phyloP scores from a whole-genome alignment of 306 rosid species.

The Trifolium dubium region DNA sequence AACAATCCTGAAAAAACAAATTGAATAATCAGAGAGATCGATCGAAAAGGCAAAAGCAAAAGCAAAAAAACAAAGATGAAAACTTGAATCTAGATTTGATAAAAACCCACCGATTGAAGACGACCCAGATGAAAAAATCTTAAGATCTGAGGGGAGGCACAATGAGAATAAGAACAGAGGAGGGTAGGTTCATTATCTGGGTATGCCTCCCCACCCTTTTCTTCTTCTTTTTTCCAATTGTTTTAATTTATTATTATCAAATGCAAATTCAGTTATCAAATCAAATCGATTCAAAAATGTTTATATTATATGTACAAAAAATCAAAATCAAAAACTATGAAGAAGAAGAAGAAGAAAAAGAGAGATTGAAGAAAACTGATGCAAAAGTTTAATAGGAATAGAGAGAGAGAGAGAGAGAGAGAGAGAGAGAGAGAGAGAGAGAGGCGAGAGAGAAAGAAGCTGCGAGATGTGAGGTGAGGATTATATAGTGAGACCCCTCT shows the following conservation, averaged over 20 bases:
- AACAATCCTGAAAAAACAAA: slow-evolving; percentile 58
- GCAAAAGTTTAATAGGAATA: too few relatives aligned
- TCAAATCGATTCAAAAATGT: slow-evolving; percentile 55
- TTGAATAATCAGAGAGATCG: slow-evolving; percentile 60
- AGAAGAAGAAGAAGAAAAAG: slow-evolving; percentile 13
- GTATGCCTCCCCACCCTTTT: slow-evolving; percentile 70
- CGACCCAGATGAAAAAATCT: slow-evolving; percentile 76
- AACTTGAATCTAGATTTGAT: slow-evolving; percentile 63
- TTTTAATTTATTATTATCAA: slow-evolving; percentile 62
- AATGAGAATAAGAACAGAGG: slow-evolving; percentile 68
- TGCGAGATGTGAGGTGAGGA: slow-evolving; percentile 57
- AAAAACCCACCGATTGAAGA: slow-evolving; percentile 72
- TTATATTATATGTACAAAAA: slow-evolving; percentile 22
- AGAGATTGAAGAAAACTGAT: too few relatives aligned
- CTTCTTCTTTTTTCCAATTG: slow-evolving; percentile 62
- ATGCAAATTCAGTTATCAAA: slow-evolving; percentile 76
- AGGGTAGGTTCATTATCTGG: slow-evolving; percentile 73
- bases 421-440: slow-evolving; percentile 59
- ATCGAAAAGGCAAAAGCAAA: slow-evolving; percentile 38
- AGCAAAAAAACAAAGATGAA: slow-evolving; percentile 44
- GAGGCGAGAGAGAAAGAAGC: slow-evolving; percentile 61
- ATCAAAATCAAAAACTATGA: slow-evolving; percentile 38
- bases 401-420: slow-evolving; percentile 42
- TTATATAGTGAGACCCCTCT: slow-evolving; percentile 58
- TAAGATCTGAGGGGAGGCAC: slow-evolving; percentile 97